phyloP scores from a whole-genome alignment of 345 rosid species.

The Punica granatum region DNA sequence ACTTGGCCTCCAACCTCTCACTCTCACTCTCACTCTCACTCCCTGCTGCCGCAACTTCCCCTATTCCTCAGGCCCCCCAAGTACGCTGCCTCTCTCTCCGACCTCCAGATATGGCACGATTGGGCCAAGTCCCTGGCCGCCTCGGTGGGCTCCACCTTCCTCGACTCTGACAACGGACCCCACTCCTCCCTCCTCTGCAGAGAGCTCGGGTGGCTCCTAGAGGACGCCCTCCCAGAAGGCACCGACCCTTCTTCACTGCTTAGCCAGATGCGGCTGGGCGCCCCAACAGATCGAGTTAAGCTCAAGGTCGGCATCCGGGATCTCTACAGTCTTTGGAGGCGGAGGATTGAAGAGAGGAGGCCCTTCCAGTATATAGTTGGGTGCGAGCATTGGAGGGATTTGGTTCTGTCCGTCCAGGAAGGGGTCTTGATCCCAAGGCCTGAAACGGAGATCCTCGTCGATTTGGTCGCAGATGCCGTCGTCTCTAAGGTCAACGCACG shows the following conservation, averaged over 20 bases:
- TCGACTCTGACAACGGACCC: slow-evolving; percentile 44
- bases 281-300: slow-evolving; percentile 13
- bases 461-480: slow-evolving; percentile 42
- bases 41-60: slow-evolving; percentile 25
- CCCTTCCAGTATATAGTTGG: slow-evolving; percentile 90
- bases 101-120: slow-evolving; percentile 55
- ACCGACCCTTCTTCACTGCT: slow-evolving; percentile 24
- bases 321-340: slow-evolving; percentile 60
- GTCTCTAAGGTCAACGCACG: slow-evolving; percentile 15
- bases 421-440: slow-evolving; percentile 94
- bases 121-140: slow-evolving; percentile 68
- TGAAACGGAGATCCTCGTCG: slow-evolving; percentile 73
- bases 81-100: slow-evolving; percentile 34
- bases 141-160: slow-evolving; percentile 48
- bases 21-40: neutral
- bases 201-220: slow-evolving; percentile 80
- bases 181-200: slow-evolving; percentile 48
- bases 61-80: slow-evolving; percentile 47
- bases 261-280: slow-evolving; percentile 11
- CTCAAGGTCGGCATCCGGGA: slow-evolving; percentile 45
- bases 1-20: neutral
- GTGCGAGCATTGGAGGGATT: slow-evolving; percentile 89
- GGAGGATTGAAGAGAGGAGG: slow-evolving; percentile 75
- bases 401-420: slow-evolving; percentile 78
- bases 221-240: slow-evolving; percentile 43